phyloP scores from a whole-genome alignment of 495 filamentous ascomycete genomes.

The Xylaria flabelliformis region DNA sequence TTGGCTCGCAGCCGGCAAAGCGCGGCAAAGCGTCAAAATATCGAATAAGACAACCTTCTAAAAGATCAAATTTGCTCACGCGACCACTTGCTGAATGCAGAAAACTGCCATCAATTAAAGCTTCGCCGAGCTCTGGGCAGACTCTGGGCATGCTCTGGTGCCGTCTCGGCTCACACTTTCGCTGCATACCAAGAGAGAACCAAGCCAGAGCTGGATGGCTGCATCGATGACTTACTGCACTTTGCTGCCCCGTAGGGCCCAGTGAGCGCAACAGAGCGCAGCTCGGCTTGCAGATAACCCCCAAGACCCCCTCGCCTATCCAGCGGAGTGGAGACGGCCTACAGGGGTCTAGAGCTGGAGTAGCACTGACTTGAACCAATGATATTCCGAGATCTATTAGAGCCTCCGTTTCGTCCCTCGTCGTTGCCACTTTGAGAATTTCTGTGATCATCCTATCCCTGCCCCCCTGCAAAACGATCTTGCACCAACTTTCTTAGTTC shows the following conservation, averaged over 20 bases:
- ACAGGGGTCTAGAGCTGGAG: slow-evolving; percentile 19
- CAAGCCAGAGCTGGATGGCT: slow-evolving; percentile 7
- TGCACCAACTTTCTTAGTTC: slow-evolving; percentile 1
- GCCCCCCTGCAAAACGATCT: slow-evolving; percentile 5
- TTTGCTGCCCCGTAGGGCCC: not conserved
- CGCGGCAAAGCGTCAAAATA: slow-evolving; percentile 3
- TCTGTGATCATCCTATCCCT: slow-evolving; percentile 8
- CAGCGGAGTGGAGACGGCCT: slow-evolving; percentile 7
- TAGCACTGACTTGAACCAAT: not conserved
- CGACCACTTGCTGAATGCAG: slow-evolving; percentile 42
- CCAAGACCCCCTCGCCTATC: not conserved
- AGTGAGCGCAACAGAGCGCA: not conserved
- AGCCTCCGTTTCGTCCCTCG: slow-evolving; percentile 7
- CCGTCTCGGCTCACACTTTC: slow-evolving; percentile 1
- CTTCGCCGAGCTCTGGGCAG: slow-evolving; percentile 11
- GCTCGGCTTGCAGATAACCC: not conserved
- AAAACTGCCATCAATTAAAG: slow-evolving; percentile 15
- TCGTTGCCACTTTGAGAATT: slow-evolving; percentile 23
- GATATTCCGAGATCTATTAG: not conserved
- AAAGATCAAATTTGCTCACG: slow-evolving; percentile 38
- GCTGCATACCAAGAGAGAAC: slow-evolving; percentile 11
- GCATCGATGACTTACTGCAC: not conserved
- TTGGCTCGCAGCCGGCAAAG: not conserved
- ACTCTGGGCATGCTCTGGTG: slow-evolving; percentile 20
- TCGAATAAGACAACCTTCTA: not conserved